Conservation (phyloP, 495 filamentous ascomycete species). For the Tuber melanosporum region DNA sequence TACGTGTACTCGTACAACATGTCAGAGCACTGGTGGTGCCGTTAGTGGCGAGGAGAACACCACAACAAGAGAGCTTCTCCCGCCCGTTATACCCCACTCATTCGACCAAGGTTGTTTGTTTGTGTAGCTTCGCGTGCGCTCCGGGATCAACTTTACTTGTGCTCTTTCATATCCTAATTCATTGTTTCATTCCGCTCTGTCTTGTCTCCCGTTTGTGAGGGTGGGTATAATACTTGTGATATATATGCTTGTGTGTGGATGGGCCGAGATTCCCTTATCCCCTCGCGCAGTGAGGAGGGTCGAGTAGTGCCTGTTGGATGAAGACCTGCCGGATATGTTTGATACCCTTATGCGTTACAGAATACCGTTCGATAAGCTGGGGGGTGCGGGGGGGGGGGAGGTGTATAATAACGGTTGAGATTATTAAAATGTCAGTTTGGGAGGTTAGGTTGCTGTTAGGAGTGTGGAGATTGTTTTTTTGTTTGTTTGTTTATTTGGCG, state of each 20-base stretch:
- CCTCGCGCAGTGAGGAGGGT: neutral
- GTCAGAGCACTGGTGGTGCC: neutral
- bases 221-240: neutral
- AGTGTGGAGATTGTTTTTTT: neutral
- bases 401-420: neutral
- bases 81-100: neutral
- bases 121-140: neutral
- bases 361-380: neutral
- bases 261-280: neutral
- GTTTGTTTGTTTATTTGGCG: neutral
- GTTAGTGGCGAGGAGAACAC: no score
- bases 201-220: neutral
- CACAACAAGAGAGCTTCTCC: neutral
- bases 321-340: neutral
- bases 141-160: neutral
- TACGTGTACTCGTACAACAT: neutral
- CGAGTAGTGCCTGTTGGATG: neutral
- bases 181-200: neutral
- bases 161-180: no score
- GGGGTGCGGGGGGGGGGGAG: no score
- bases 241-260: neutral
- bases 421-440: neutral
- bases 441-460: neutral
- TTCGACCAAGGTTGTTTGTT: no score
- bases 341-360: neutral